Evolutionary conservation across 352 stramenopile species (phyloP).

Genomic region (Halophytophthora polymorphica): DNA sequence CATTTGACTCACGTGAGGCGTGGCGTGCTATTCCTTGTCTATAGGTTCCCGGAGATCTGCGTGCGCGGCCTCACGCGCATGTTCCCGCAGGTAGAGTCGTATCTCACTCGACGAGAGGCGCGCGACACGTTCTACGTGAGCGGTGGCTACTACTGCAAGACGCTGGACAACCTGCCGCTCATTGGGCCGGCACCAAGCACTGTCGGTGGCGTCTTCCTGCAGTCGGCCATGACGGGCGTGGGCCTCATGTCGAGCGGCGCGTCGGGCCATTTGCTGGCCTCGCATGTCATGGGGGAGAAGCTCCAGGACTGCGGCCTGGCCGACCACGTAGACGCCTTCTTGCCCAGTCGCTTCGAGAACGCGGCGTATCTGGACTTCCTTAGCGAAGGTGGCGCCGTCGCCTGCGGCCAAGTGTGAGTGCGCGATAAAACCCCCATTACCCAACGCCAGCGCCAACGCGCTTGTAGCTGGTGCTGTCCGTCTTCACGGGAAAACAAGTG

Average conservation of each 20-base stretch:
- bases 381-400: conserved; percentile 33
- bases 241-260: conserved; percentile 78
- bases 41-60: conserved; percentile 69
- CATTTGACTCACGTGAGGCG: background rate
- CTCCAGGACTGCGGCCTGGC: conserved; percentile 41
- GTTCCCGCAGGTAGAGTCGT: conserved; percentile 63
- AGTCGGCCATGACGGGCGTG: conserved; percentile 71
- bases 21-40: background rate
- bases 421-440: background rate
- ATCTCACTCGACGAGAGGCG: conserved; percentile 50
- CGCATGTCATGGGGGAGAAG: conserved; percentile 56
- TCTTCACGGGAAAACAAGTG: too few relatives aligned
- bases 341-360: conserved; percentile 65
- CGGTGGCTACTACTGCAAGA: conserved; percentile 82
- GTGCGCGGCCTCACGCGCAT: conserved; percentile 52
- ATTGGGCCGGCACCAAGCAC: conserved; percentile 61
- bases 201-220: conserved; percentile 59
- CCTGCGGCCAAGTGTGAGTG: conserved; percentile 58
- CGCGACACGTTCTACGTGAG: conserved; percentile 67
- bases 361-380: conserved; percentile 56
- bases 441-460: too few relatives aligned
- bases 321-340: conserved; percentile 47
- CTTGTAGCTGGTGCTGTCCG: background rate
- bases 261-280: conserved; percentile 59
- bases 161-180: conserved; percentile 66